Percentiles rank a stretch among this genome's conserved stretches.
Conservation (phyloP, 441 rosid species). For the Croton setiger region DNA sequence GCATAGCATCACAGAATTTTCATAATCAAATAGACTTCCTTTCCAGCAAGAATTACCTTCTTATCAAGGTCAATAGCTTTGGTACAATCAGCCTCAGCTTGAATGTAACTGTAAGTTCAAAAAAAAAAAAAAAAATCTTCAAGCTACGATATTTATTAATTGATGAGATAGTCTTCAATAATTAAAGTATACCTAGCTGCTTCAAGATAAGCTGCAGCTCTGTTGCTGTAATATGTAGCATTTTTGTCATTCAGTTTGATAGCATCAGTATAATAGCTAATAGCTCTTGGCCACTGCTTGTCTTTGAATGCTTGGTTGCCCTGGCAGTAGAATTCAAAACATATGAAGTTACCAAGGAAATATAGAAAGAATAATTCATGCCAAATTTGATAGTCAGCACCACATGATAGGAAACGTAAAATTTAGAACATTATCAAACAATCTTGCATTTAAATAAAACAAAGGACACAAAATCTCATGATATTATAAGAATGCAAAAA, state of each 20-base stretch:
- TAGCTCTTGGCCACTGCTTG: slow-evolving; percentile 82
- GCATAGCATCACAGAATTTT: not conserved
- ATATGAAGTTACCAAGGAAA: not conserved
- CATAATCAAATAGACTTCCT: not conserved
- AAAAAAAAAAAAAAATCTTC: slow-evolving; percentile 8
- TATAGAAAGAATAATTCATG: not conserved
- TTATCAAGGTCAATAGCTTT: slow-evolving; percentile 81
- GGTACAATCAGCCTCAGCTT: slow-evolving; percentile 88
- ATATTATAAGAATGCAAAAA: not conserved
- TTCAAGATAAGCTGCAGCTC: slow-evolving; percentile 97
- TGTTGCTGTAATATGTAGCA: slow-evolving; percentile 90
- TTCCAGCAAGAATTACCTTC: slow-evolving; percentile 51
- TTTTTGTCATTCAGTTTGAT: slow-evolving; percentile 65
- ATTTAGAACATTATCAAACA: not conserved
- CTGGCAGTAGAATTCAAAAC: slow-evolving; percentile 30
- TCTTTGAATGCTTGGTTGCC: slow-evolving; percentile 96
- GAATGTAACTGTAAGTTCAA: slow-evolving; percentile 55
- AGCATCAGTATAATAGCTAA: slow-evolving; percentile 66
- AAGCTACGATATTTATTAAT: not conserved
- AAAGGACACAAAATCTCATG: not conserved
- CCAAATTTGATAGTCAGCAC: not conserved
- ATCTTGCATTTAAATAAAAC: not conserved
- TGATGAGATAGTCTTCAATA: slow-evolving; percentile 4
- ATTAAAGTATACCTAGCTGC: slow-evolving; percentile 49
- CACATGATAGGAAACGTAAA: not conserved